A percentile compares a stretch with the other conserved stretches of the same genome.
Conservation (phyloP, 805 yeast species). For the Starmerella apis region DNA sequence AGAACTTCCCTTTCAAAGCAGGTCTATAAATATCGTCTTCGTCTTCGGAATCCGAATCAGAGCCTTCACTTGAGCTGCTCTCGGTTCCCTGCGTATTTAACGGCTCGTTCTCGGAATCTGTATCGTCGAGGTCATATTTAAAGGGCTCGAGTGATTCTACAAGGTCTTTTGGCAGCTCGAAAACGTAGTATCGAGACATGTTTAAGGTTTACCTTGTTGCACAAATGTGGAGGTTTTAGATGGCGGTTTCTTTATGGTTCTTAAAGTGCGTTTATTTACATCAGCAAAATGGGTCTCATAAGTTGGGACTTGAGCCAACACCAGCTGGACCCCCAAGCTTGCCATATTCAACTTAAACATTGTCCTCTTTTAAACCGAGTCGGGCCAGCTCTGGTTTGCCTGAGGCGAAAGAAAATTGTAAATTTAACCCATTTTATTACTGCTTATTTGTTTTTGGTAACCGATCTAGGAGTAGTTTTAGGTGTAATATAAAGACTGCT, state of each 20-base stretch:
- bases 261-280: background rate
- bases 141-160: conserved; percentile 27
- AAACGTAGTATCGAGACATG: conserved; percentile 19
- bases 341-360: background rate
- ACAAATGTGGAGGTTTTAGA: background rate
- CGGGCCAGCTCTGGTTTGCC: too few relatives aligned
- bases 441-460: too few relatives aligned
- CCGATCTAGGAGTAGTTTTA: too few relatives aligned
- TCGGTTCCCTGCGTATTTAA: conserved; percentile 4
- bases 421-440: too few relatives aligned
- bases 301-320: background rate
- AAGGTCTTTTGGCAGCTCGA: conserved; percentile 21
- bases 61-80: background rate
- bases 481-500: too few relatives aligned
- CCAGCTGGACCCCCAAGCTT: background rate
- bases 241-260: background rate
- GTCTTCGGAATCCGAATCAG: conserved; percentile 28
- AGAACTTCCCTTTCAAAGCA: conserved; percentile 6
- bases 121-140: conserved; percentile 21
- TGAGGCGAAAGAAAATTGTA: too few relatives aligned
- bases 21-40: conserved; percentile 18
- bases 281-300: background rate
- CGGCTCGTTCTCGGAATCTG: conserved; percentile 9
- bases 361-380: too few relatives aligned
- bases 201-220: too few relatives aligned